phyloP scores from a whole-genome alignment of 768 basidiomycete species.

The Pleurotus sapidus region DNA sequence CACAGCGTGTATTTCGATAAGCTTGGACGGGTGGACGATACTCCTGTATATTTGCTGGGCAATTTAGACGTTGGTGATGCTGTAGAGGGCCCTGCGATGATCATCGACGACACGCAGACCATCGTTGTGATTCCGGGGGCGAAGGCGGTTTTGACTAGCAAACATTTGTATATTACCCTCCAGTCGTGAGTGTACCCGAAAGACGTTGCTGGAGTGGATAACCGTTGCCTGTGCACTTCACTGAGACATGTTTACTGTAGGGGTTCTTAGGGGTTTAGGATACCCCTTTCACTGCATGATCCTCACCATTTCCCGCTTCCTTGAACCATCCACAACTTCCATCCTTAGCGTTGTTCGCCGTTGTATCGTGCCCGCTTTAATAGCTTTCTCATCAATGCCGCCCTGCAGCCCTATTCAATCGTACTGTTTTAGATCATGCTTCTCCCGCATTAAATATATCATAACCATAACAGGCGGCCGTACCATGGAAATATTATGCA shows the following conservation, averaged over 20 bases:
- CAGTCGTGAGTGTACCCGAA: no score
- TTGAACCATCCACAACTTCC: slow-evolving; percentile 1
- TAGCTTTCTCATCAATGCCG: not conserved
- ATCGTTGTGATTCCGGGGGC: slow-evolving; percentile 83
- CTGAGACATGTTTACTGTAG: no score
- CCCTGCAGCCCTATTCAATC: not conserved
- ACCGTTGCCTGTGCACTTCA: no score
- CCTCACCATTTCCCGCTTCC: not conserved
- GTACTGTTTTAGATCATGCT: slow-evolving; percentile 3
- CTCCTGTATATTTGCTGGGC: slow-evolving; percentile 77
- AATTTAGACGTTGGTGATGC: slow-evolving; percentile 65
- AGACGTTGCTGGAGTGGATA: no score
- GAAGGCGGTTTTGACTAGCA: slow-evolving; percentile 61
- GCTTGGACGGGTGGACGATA: slow-evolving; percentile 70
- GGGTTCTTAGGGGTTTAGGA: no score
- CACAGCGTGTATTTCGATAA: slow-evolving; percentile 82
- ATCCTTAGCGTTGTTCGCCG: not conserved
- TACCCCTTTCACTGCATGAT: no score
- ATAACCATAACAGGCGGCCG: not conserved
- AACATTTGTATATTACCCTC: slow-evolving; percentile 59
- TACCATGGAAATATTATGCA: no score
- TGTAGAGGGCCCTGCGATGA: slow-evolving; percentile 85
- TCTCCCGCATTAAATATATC: slow-evolving; percentile 1
- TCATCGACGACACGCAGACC: slow-evolving; percentile 95
- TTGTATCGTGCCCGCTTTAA: not conserved